Percentiles rank a stretch among this genome's conserved stretches.
Conservation (phyloP, 148 eudicot genomes). For the Polygonum maritimum region DNA sequence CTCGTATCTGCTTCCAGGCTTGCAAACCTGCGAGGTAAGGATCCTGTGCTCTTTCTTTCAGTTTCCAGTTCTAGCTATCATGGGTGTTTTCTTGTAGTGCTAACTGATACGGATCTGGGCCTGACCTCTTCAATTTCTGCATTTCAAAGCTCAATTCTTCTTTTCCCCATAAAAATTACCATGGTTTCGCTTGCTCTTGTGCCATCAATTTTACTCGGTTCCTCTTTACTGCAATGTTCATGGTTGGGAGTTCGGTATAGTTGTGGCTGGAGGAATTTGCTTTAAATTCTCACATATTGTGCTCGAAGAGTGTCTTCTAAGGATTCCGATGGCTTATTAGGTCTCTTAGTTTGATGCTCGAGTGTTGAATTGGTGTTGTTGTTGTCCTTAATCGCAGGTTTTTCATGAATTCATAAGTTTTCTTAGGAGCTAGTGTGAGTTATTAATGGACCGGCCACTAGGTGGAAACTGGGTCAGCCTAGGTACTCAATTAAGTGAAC, state of each 20-base stretch:
- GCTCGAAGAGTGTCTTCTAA: not conserved
- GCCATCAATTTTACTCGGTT: not conserved
- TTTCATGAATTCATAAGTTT: not conserved
- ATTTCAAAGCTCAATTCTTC: not conserved
- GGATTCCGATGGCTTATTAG: not conserved
- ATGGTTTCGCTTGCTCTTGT: not conserved
- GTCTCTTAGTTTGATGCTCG: not conserved
- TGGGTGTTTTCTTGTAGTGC: not conserved
- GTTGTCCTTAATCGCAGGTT: not conserved
- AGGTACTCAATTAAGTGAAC: not conserved
- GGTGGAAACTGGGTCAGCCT: not conserved
- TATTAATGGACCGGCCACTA: not conserved
- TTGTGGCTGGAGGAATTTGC: not conserved
- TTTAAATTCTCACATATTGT: not conserved
- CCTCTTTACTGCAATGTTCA: not conserved
- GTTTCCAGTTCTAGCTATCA: not conserved
- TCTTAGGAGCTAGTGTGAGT: not conserved
- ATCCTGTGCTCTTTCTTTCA: not conserved
- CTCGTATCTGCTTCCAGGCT: constrained; percentile 3
- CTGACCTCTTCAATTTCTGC: not conserved
- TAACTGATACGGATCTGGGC: not conserved
- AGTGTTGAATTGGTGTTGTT: not conserved
- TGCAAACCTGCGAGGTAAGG: not conserved
- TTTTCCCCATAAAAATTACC: not conserved
- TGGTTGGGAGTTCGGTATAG: not conserved